These are phyloP conservation scores for Mariannaea sp. DNA, from an alignment of 2,329 filamentous ascomycete species.

Conservation along the genomic window DNA sequence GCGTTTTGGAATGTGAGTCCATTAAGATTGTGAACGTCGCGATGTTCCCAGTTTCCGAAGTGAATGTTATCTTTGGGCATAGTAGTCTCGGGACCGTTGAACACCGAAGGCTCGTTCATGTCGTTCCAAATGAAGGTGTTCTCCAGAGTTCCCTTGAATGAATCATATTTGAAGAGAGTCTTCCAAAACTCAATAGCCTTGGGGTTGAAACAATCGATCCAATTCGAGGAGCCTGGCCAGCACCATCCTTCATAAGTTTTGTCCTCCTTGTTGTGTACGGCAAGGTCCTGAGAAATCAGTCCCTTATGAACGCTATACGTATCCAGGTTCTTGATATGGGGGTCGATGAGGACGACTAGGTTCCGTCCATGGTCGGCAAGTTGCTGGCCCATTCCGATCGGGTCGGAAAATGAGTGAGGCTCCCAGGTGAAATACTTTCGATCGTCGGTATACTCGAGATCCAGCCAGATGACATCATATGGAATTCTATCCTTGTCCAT, in stretches of 20 bases:
- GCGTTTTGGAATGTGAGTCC: slow-evolving; percentile 96
- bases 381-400: slow-evolving; percentile 84
- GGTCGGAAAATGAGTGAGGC: slow-evolving; percentile 82
- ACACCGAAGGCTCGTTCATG: slow-evolving; percentile 99
- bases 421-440: slow-evolving; percentile 99
- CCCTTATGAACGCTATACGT: slow-evolving; percentile 79
- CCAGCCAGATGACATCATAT: slow-evolving; percentile 98
- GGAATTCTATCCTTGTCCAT: slow-evolving; percentile 96
- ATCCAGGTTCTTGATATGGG: slow-evolving; percentile 92
- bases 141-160: slow-evolving; percentile 81
- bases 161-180: slow-evolving; percentile 81
- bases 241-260: slow-evolving; percentile 96
- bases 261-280: slow-evolving; percentile 86
- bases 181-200: slow-evolving; percentile 91
- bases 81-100: slow-evolving; percentile 96
- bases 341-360: slow-evolving; percentile 92
- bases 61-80: slow-evolving; percentile 99
- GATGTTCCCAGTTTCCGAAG: slow-evolving; percentile 90
- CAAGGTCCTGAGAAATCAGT: slow-evolving; percentile 81
- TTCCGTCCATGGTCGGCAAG: slow-evolving; percentile 85
- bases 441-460: slow-evolving; percentile 95
- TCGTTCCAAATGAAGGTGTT: slow-evolving; percentile 99
- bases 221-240: slow-evolving; percentile 96
- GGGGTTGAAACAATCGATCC: slow-evolving; percentile 97
- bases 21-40: slow-evolving; percentile 94